Base-by-base conservation (phyloP, 1,139 yeast genomes). In the Kodamaea ohmeri region DNA sequence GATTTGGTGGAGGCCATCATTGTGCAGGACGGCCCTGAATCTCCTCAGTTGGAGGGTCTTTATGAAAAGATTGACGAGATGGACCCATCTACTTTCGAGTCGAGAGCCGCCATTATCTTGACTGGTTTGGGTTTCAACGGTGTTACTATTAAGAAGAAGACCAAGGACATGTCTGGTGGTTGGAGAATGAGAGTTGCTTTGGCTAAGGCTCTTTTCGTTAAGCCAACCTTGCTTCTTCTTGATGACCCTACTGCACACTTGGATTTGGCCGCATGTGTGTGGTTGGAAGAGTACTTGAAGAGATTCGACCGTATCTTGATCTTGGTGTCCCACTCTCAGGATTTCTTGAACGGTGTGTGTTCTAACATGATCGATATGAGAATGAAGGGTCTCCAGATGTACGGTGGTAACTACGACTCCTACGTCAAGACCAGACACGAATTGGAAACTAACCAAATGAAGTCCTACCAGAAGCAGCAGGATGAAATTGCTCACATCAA, bases 171-270 rank as follows among this genome's bases (percentile, higher is more conserved):
- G 98, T 88, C 97, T 62, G 99, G 99, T 80, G 95, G 95, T 53
- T 85, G 95, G 95, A 82, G 83, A 71, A 85, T 85, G 95, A 83
- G 95, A 66, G 95, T 85, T 44, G 92, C 95, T 25, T 73, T 85
- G 40, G 88, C 90, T 48, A 84, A 84, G 69, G 95, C 95, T 16
- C 73, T 84, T 53, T 83, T 84, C 71, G 95, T 87, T 48, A 86
- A 87, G 67, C 95, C 96, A 58, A 84, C 95, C 39, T 67, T 87
- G 53, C 72, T 87, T 56, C 73, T 87, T 53, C 76, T 87, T 62
- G 99, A 92, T 73, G 98, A 92, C 65, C 99, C 99, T 57, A 94
- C 99, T 52, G 98, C 98, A 46, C 98, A 92, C 71, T 86, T 92
- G 78, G 99, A 92, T 74, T 78, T 94, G 63, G 97, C 92, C 65